Conservation (phyloP, 495 filamentous ascomycete genomes). For the Neurospora terricola region DNA sequence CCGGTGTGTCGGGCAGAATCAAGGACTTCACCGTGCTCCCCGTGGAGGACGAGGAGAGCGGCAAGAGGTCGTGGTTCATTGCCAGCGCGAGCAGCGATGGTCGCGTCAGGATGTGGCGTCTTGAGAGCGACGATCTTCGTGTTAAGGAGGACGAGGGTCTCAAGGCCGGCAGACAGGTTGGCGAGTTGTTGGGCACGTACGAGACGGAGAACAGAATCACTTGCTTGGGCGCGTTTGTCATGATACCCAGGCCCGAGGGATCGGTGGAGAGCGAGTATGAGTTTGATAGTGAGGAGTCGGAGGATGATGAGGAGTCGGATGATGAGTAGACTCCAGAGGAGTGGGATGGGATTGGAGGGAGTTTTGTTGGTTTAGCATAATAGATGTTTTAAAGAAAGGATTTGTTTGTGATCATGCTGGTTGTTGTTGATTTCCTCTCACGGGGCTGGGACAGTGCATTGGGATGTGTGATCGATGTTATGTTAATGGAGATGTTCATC, state of each 20-base stretch:
- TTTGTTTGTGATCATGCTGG: background rate
- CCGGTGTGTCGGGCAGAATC: conserved; percentile 58
- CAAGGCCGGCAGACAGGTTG: conserved; percentile 45
- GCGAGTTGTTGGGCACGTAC: conserved; percentile 64
- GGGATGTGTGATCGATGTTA: background rate
- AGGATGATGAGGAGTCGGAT: conserved; percentile 32
- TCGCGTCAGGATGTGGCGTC: conserved; percentile 61
- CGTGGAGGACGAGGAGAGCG: conserved; percentile 25
- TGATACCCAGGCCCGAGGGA: conserved; percentile 51
- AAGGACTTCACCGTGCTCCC: conserved; percentile 75
- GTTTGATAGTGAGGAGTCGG: conserved; percentile 30
- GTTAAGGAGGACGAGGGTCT: conserved; percentile 7
- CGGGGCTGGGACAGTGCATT: background rate
- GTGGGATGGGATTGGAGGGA: background rate
- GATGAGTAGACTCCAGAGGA: conserved; percentile 28
- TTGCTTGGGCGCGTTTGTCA: conserved; percentile 75
- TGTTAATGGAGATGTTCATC: background rate
- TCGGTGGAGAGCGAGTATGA: conserved; percentile 40
- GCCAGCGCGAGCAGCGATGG: conserved; percentile 78
- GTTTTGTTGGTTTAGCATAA: background rate
- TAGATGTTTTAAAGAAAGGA: background rate
- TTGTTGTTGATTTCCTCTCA: background rate
- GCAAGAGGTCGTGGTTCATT: conserved; percentile 42
- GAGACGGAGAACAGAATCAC: conserved; percentile 85
- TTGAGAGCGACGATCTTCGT: conserved; percentile 36